Base-by-base conservation (phyloP, 2,329 filamentous ascomycete species). In the Neoascochyta sp. region DNA sequence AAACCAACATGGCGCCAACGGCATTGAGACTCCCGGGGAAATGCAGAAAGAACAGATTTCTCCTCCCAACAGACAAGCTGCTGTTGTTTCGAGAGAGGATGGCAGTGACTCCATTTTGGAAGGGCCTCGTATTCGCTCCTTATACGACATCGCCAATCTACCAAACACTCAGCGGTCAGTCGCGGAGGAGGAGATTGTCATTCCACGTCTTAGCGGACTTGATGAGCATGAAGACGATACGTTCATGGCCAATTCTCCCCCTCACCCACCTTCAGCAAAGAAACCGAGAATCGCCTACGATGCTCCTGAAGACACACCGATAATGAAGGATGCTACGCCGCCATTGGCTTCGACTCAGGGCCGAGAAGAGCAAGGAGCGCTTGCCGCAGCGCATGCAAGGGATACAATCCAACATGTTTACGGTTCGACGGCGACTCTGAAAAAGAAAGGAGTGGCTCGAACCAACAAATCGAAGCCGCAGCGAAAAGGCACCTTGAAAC, bases 81-180 rank as follows among this genome's bases (percentile, higher is more conserved):
- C n/a, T n/a, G n/a, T n/a, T n/a, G n/a, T n/a, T 16, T 43, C 41
- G 7, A 45, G 39, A 24, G 43, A 50, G 4, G 36, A 40, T 13
- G 41, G 34, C 13, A 49, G 42, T 16, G 41, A 47, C 24, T 22
- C 23, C 8, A 33, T 50, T 7, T 34, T 20, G 12, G 25, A 21
- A 7, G 22, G 18, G 1, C 33, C 34, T 15, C 42, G 41, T 20
- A 41, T 48, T 18, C 55, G 51, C n/a, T 57, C 51, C n/a, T 33
- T 64, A 7, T 43, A 52, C 6, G 62, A 65, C 10, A 62, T 64
- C 16, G 53, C 55, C 7, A 58, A 60, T 19, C 41, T 57, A 13
- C 55, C 56, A n/a, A 48, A 52, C 3, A 61, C 57, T 12, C 55
- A 60, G 24, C 45, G 40, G 8, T 58, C 55, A 7, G 36, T 41